A percentile compares a stretch with the other conserved stretches of the same genome.
phyloP scores from a whole-genome alignment of 306 rosid species.

The Astragalus glycyphyllos region DNA sequence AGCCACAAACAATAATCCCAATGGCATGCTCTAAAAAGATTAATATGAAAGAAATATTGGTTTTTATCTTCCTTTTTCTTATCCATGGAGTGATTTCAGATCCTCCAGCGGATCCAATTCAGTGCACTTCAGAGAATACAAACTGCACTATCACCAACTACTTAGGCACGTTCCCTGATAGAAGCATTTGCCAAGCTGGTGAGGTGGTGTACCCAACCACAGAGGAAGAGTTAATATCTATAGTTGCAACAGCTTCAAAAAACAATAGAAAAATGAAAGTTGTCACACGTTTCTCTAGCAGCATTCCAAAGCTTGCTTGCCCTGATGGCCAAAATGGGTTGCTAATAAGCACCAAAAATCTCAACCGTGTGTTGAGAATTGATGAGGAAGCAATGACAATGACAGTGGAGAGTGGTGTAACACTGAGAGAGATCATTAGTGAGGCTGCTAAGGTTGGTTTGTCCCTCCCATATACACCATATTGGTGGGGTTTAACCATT shows the following conservation, averaged over 20 bases:
- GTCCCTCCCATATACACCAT: constrained; percentile 59
- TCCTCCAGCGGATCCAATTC: constrained; percentile 63
- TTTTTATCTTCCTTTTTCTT: constrained; percentile 9
- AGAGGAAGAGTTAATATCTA: constrained; percentile 55
- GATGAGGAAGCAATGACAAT: constrained; percentile 50
- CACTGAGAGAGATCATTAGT: constrained; percentile 52
- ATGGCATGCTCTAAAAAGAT: too few species aligned
- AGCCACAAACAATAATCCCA: too few species aligned
- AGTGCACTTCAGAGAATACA: constrained; percentile 51
- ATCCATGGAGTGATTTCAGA: background rate
- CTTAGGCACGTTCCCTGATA: constrained; percentile 71
- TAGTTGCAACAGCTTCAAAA: constrained; percentile 55
- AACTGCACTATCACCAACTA: constrained; percentile 72
- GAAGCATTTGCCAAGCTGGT: constrained; percentile 49
- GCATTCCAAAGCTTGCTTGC: constrained; percentile 59
- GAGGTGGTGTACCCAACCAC: constrained; percentile 53
- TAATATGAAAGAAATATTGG: too few species aligned
- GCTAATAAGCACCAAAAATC: constrained; percentile 72
- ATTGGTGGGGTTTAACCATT: constrained; percentile 36
- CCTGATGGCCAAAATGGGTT: constrained; percentile 62
- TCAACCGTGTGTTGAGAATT: constrained; percentile 47
- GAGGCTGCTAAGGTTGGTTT: constrained; percentile 61
- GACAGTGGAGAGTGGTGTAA: constrained; percentile 59
- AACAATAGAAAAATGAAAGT: constrained; percentile 55
- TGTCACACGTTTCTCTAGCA: constrained; percentile 64